phyloP scores from a whole-genome alignment of 2,329 filamentous ascomycete genomes.

The Leptographium galeiforme region DNA sequence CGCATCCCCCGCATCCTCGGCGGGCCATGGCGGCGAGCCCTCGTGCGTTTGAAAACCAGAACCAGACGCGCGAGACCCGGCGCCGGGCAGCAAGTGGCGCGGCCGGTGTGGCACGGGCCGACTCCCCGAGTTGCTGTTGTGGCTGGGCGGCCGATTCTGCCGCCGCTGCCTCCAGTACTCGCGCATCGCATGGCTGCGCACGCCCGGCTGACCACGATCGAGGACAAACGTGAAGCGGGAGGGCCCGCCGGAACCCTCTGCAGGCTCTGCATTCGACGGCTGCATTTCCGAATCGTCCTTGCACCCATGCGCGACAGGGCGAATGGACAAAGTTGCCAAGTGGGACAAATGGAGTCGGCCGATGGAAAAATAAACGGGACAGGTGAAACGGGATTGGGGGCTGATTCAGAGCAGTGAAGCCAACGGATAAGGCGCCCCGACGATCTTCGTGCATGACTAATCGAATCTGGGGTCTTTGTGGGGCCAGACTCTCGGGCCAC shows the following conservation, averaged over 20 bases:
- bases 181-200: conserved; percentile 23
- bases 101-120: background rate
- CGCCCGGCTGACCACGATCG: conserved; percentile 1
- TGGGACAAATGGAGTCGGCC: too few species aligned
- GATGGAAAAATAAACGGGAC: too few species aligned
- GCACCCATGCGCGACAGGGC: background rate
- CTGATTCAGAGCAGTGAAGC: too few species aligned
- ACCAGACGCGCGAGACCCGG: background rate
- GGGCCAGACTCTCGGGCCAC: too few species aligned
- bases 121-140: background rate
- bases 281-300: background rate
- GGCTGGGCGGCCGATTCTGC: conserved; percentile 1
- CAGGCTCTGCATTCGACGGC: background rate
- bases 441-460: too few species aligned
- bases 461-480: too few species aligned
- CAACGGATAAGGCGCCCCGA: too few species aligned
- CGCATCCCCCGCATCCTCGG: background rate
- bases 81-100: background rate
- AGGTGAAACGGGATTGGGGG: too few species aligned
- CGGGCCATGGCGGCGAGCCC: background rate
- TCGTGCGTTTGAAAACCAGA: background rate
- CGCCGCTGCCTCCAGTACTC: conserved; percentile 21
- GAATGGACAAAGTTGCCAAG: too few species aligned
- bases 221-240: conserved; percentile 1
- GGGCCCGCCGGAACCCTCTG: background rate